Evolutionary conservation across 2,329 filamentous ascomycete genomes (phyloP), one percentile per base, ranked within the genome.

Genomic region (Amesomyces nigricolor): DNA sequence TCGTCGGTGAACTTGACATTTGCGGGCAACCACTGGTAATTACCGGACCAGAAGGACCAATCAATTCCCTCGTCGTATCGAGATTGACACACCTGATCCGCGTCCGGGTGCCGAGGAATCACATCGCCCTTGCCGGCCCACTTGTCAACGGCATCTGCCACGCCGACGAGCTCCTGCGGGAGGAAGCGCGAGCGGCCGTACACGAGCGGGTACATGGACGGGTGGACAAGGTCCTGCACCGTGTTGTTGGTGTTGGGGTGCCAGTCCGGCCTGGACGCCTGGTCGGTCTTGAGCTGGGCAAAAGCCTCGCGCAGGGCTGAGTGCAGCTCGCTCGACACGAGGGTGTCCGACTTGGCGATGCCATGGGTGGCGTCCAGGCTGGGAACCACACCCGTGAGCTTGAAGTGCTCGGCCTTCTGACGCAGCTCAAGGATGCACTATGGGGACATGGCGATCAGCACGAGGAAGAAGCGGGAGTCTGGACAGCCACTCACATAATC

Each of bases 141-240:
- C 38, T 60, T 63, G 8, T 62, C 54, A 32, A 64, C 46, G 17
- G 65, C 65, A 45, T 66, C 59, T 1, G 58, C 53, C 2, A 66
- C 57, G 2, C 64, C 64, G 4, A 71, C 69, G 0, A 64, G 63
- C 44, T 70, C 67, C 0, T 69, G 63, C 0, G 56, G 47, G 30
- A 77, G 61, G 2, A 77, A 69, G 10, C 30, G 40, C 11, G 53
- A 60, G 16, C 39, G 53, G 30, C 65, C 65, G 58, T 77, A 80
- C 1, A 80, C 68, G 0, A 85, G 66, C 0, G 81, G 80, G 59
- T 77, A 85, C 53, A 85, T 69, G 2, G 79, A 84, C 5, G 81
- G 80, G 60, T 85, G 76, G 11, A 85, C 74, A 2, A 86, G 69
- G 63, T 85, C 76, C 5, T 79, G 74, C 1, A 86, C 80, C 61